Base-by-base conservation (phyloP, 768 basidiomycete genomes). In the Mycena maculata region DNA sequence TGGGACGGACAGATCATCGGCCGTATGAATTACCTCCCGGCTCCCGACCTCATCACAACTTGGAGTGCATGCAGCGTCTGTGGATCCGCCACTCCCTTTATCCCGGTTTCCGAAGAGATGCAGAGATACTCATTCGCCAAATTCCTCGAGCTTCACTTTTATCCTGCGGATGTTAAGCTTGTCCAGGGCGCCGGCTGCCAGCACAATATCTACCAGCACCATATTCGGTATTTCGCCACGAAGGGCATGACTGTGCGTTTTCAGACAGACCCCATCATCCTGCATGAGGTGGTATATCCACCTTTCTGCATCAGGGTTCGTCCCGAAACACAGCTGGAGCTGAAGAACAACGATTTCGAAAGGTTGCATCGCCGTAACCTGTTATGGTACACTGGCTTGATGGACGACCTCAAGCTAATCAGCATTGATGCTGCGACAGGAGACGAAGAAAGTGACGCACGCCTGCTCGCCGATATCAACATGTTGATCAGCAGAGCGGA, bases 111-210 rank as follows among this genome's bases (percentile, higher is more conserved):
- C 2, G 91, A 94, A 72, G 95, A 97, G 76, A 95, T 96, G 85
- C 92, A 94, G 73, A 84, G 91, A 61, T 95, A 97, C 76, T 98
- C 96, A 6, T 97, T 98, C 76, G 94, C 92, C 38, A 96, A 98
- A 73, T 99, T 97, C 77, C 86, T 99, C 30, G 97, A 99, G 75
- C 88, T 97, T 28, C 93, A 95, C 75, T 98, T 98, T 78, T 98
- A 99, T 78, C 96, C 95, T 31, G 88, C 94, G 36, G 89, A 94
- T 68, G 90, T 96, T 73, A 86, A 89, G 72, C 83, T 94, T 52
- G 89, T 94, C n/a, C 91, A 90, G 72, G 94, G 93, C 11, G 94
- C 95, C 33, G 91, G 91, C 4, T 99, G 98, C 75, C 87, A 92
- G 61, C 98, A 99, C 79, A 98, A 99, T 75, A 93, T 96, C 63